Evolutionary conservation across 495 filamentous ascomycete genomes (phyloP).

Genomic region (Penicillium robsamsonii): DNA sequence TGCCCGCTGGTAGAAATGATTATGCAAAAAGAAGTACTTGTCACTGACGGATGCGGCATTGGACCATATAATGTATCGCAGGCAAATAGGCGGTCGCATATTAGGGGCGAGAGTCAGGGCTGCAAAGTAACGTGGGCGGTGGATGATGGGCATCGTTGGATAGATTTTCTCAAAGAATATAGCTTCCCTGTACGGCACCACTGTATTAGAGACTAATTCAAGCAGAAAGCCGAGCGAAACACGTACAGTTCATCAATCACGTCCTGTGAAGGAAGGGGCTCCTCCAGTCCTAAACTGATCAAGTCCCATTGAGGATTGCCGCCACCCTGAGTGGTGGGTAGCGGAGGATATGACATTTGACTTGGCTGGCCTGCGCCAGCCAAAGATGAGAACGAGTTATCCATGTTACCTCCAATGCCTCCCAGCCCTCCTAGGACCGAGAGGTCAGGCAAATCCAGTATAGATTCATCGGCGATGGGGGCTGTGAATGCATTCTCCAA

Average conservation of each 20-base stretch:
- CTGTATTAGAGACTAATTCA: constrained; percentile 12
- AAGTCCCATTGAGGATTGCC: constrained; percentile 76
- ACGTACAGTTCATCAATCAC: constrained; percentile 87
- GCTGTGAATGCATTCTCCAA: constrained; percentile 27
- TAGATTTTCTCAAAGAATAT: constrained; percentile 92
- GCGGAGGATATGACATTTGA: constrained; percentile 21
- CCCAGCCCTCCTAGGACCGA: constrained; percentile 8
- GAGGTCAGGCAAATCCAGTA: constrained; percentile 27
- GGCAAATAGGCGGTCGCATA: constrained; percentile 80
- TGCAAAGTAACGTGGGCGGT: constrained; percentile 79
- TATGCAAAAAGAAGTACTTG: constrained; percentile 71
- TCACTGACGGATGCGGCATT: constrained; percentile 79
- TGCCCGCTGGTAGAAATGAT: constrained; percentile 82
- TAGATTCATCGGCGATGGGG: constrained; percentile 25
- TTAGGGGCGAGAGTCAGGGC: constrained; percentile 81
- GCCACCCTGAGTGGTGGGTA: constrained; percentile 28
- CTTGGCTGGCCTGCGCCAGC: constrained; percentile 24
- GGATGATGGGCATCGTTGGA: constrained; percentile 80
- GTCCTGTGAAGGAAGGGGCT: constrained; percentile 83
- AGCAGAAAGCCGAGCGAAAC: background rate
- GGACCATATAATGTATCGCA: constrained; percentile 94
- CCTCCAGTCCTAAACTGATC: constrained; percentile 89
- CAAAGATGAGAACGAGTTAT: constrained; percentile 23
- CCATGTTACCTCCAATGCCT: constrained; percentile 22
- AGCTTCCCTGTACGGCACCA: constrained; percentile 55